Evolutionary conservation across 192 early-diverging fungal species (phyloP), one percentile per base, ranked within the genome.

Genomic region (Nowakowskiella sp.): DNA sequence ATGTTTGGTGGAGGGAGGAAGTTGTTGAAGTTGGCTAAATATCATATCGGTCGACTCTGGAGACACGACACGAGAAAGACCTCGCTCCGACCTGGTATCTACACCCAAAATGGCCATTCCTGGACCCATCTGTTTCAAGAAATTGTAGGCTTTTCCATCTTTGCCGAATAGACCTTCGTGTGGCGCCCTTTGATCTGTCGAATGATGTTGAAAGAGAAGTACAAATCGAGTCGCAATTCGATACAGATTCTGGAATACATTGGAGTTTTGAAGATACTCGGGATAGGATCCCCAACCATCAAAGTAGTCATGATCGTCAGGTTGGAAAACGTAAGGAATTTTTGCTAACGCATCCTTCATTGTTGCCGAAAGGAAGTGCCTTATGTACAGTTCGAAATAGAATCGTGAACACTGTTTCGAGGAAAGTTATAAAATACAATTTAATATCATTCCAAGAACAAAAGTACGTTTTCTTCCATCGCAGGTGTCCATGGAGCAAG

Each of bases 211-310:
- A 77, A 86, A 93, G 50, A 93, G 61, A 47, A 83, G 73, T 72
- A 86, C 90, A 68, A 87, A 88, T 16, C 82, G 79, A 52, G 73
- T 64, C 3, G 87, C 88, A 31, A 80, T 67, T 27, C 76, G 66
- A 59, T 77, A 81, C 49, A 89, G 84, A 75, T 84, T 79, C 60
- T 78, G 71, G 70, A 88, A 85, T 13, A 85, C 77, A 3, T 73
- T 62, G 19, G 82, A 82, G 42, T 69, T 34, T 55, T 84, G 85
- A 60, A 89, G 72, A 30, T 82, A 78, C 44, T 75, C 69, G 0
- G 88, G 88, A 58, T 92, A 92, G 36, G 82, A 85, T 21, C 90
- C 90, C 53, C 80, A 87, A 1, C 88, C 90, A 61, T 92, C 89
- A 59, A 87, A 80, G 42, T 89, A 77, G 57, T 91, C 87, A 64